Base-by-base conservation (phyloP, 2,329 filamentous ascomycete species). In the Aspergillus costaricaensis region DNA sequence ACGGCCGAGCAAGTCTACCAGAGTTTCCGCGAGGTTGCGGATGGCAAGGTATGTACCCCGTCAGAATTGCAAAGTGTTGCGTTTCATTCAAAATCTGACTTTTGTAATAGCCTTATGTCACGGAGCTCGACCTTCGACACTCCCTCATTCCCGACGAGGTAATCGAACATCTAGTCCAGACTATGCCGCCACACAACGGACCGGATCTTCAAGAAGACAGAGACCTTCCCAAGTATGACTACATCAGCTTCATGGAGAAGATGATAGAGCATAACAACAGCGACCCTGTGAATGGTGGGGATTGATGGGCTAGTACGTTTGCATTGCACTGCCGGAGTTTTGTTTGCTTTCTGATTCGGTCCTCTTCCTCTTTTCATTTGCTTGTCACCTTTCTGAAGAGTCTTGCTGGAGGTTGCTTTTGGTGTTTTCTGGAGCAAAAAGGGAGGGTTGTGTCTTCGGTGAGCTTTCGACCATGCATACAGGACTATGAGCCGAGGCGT, bases 1-100 rank as follows among this genome's bases (percentile, higher is more conserved):
- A 97, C 93, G 4, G 95, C 95, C 12, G 95, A 98, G 78, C 95
- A 99, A 77, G 95, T 99, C 5, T 98, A 95, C 81, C 94, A 99
- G 79, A 96, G 91, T 65, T 99, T 99, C 86, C 88, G 89, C 60
- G 95, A 99, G 78, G 95, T 99, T 49, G 95, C 95, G 17, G 95
- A 99, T 80, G 95, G 95, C 67, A 99, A 99, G 81, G 84, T 85
- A 75, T 67, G 81, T 66, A 36, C 53, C 48, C 15, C 58, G 5
- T 21, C 56, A 8, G 21, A 14, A 30, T 36, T 21, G 41, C 47
- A 41, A 25, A 10, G 30, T 12, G 21, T 38, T 41, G 14, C 27
- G 57, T 21, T 41, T 19, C 32, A 36, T 27, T 30, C 25, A 15
- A 52, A 66, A 17, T 65, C 61, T 59, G 43, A 59, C 58, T 51